Conservation (phyloP, 352 stramenopile genomes). For the Phytopythium litorale region DNA sequence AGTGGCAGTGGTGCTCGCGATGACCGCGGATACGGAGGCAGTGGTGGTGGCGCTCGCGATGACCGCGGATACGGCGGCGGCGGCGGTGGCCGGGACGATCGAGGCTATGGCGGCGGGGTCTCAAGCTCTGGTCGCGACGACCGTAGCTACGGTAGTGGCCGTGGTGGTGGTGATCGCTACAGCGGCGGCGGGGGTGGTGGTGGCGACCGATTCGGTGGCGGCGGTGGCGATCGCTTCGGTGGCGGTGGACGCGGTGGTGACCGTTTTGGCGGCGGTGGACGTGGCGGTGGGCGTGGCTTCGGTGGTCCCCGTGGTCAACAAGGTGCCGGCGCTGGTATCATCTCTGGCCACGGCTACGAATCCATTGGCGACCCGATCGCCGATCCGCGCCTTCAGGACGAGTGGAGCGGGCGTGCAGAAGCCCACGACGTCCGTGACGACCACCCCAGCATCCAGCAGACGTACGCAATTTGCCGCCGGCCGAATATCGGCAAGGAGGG, state of each 20-base stretch:
- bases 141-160: conserved; percentile 9
- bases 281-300: conserved; percentile 25
- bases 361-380: conserved; percentile 37
- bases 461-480: conserved; percentile 45
- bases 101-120: conserved; percentile 11
- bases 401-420: conserved; percentile 36
- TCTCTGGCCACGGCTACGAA: conserved; percentile 51
- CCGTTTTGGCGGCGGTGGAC: conserved; percentile 21
- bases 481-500: conserved; percentile 28
- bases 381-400: conserved; percentile 48
- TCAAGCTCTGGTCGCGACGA: conserved; percentile 6
- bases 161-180: conserved; percentile 7
- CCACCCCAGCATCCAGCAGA: conserved; percentile 30
- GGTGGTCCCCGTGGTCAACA: conserved; percentile 27
- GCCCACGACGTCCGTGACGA: conserved; percentile 35
- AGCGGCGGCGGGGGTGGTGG: conserved; percentile 8
- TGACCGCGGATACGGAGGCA: conserved; percentile 5
- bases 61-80: conserved; percentile 3
- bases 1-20: conserved; percentile 4
- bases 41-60: conserved; percentile 2
- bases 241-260: conserved; percentile 21
- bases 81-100: not conserved
- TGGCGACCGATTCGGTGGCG: conserved; percentile 12
- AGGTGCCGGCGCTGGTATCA: conserved; percentile 31
- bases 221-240: conserved; percentile 13